phyloP scores from a whole-genome alignment of 2,329 filamentous ascomycete genomes.

The Emmonsia crescens region DNA sequence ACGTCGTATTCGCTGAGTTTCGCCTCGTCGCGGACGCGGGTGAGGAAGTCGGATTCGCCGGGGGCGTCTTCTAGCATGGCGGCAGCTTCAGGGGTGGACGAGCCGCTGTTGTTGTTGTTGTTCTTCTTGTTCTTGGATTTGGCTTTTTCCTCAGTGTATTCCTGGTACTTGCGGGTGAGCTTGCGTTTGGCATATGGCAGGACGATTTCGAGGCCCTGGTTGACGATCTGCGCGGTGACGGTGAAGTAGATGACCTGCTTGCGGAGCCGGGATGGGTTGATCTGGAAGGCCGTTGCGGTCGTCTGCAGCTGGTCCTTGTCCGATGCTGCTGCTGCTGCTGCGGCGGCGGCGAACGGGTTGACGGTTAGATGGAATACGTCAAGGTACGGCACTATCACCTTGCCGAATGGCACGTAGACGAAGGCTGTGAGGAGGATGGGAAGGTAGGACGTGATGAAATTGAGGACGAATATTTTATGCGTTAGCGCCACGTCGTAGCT shows the following conservation, averaged over 20 bases:
- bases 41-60: conserved; percentile 71
- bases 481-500: conserved; percentile 75
- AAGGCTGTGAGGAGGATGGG: conserved; percentile 89
- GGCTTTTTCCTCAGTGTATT: conserved; percentile 48
- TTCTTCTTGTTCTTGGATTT: neutral
- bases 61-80: conserved; percentile 52
- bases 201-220: conserved; percentile 71
- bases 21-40: conserved; percentile 71
- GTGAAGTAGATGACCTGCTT: conserved; percentile 65
- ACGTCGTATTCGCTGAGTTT: conserved; percentile 80
- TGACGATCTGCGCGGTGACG: conserved; percentile 75
- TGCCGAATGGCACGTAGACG: conserved; percentile 86
- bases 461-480: conserved; percentile 87
- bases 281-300: conserved; percentile 50
- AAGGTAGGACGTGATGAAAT: conserved; percentile 93
- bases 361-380: conserved; percentile 69
- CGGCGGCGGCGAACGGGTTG: conserved; percentile 57
- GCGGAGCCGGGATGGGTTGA: conserved; percentile 78
- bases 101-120: conserved; percentile 14
- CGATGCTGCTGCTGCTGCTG: conserved; percentile 16
- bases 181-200: conserved; percentile 76
- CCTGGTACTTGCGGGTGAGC: conserved; percentile 66
- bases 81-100: conserved; percentile 26
- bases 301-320: conserved; percentile 20
- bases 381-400: conserved; percentile 71